phyloP scores from a whole-genome alignment of 257 asterid genomes.

The Linderniella brevidens region DNA sequence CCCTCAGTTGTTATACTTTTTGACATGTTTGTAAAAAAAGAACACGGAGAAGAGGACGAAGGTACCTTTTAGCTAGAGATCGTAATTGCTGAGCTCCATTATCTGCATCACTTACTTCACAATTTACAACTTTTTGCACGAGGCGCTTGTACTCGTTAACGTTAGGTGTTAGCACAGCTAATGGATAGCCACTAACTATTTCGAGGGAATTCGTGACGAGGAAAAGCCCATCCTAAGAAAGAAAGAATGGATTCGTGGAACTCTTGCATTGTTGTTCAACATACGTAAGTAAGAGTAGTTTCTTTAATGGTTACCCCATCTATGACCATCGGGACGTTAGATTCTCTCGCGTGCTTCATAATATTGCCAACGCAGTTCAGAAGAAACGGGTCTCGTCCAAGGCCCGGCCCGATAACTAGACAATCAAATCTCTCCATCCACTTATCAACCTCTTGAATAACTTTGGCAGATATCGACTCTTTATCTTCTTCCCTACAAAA shows the following conservation, averaged over 20 bases:
- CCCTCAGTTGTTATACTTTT: too few species aligned
- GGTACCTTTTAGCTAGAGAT: conserved; percentile 69
- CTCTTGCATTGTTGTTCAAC: not conserved
- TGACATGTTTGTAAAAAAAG: not conserved
- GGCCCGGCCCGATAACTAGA: conserved; percentile 92
- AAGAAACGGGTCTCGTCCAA: conserved; percentile 90
- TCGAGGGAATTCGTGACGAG: conserved; percentile 72
- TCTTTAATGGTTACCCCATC: conserved; percentile 66
- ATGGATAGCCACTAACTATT: conserved; percentile 64
- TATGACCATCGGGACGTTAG: conserved; percentile 79
- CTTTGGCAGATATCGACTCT: conserved; percentile 44
- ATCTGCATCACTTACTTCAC: conserved; percentile 54
- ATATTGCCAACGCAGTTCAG: conserved; percentile 87
- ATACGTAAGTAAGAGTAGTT: not conserved
- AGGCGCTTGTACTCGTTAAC: conserved; percentile 89
- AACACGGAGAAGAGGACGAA: conserved; percentile 2
- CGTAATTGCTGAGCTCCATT: conserved; percentile 49
- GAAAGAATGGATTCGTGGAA: not conserved
- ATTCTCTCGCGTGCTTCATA: conserved; percentile 71
- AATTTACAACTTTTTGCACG: conserved; percentile 51
- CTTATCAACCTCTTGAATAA: conserved; percentile 71
- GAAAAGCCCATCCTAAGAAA: conserved; percentile 82
- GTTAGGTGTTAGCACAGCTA: conserved; percentile 93
- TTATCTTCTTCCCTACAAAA: conserved; percentile 67
- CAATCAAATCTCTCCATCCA: conserved; percentile 99